Evolutionary conservation across 352 stramenopile species (phyloP).

Genomic region (Pythium rhizo-oryzae): DNA sequence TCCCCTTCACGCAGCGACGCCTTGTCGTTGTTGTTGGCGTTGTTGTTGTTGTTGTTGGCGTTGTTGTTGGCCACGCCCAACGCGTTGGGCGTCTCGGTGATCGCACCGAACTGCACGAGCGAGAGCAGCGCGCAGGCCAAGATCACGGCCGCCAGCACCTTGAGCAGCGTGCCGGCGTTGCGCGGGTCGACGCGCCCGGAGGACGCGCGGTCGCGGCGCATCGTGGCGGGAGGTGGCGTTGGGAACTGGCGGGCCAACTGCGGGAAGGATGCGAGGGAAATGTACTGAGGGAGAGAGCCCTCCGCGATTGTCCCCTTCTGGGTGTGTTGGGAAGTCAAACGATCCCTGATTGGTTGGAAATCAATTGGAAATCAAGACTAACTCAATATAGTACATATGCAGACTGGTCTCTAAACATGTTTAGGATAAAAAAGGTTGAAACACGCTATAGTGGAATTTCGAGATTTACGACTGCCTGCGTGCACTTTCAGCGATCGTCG

Average conservation of each 20-base stretch:
- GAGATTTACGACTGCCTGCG: too few relatives aligned
- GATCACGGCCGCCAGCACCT: constrained; percentile 27
- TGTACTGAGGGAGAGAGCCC: constrained; percentile 1
- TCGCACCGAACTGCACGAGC: constrained; percentile 23
- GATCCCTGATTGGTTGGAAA: background rate
- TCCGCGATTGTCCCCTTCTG: too few relatives aligned
- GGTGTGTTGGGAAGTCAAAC: background rate
- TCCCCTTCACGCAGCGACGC: constrained; percentile 13
- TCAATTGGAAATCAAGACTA: background rate
- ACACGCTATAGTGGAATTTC: too few relatives aligned
- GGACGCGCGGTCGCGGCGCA: constrained; percentile 25
- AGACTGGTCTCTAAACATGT: too few relatives aligned
- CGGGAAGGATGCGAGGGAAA: too few relatives aligned
- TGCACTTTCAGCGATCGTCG: background rate
- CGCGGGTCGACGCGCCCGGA: constrained; percentile 19
- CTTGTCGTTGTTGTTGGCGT: background rate
- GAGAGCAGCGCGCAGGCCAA: constrained; percentile 22
- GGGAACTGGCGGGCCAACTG: too few relatives aligned
- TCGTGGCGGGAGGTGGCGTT: background rate
- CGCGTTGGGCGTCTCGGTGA: constrained; percentile 15
- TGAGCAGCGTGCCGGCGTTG: constrained; percentile 18
- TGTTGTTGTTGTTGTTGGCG: background rate
- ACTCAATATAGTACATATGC: background rate
- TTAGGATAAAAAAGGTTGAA: background rate
- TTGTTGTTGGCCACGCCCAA: background rate